Evolutionary conservation across 1,139 yeast species (phyloP).

Genomic region (Pichia sp.): DNA sequence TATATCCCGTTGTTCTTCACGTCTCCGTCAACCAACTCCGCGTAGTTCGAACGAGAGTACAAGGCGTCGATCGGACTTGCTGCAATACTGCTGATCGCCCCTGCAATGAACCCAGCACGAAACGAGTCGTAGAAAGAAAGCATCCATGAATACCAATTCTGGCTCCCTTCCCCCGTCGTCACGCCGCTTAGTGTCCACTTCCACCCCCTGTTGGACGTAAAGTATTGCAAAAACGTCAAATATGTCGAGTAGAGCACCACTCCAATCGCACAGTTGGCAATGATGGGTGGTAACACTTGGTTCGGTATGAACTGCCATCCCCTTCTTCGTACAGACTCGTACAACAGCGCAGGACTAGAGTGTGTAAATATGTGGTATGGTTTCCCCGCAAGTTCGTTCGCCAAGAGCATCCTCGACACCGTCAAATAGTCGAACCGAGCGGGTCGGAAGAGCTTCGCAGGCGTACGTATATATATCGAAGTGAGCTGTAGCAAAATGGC

Average conservation of each 20-base stretch:
- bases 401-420: conserved; percentile 49
- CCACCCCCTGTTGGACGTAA: conserved; percentile 26
- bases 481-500: conserved; percentile 79
- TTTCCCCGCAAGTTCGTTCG: conserved; percentile 45
- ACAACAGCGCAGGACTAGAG: conserved; percentile 68
- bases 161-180: conserved; percentile 11
- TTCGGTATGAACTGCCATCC: conserved; percentile 90
- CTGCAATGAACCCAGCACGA: conserved; percentile 81
- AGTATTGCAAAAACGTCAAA: conserved; percentile 45
- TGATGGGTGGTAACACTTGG: conserved; percentile 75
- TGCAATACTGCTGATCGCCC: conserved; percentile 79
- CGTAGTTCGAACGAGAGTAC: conserved; percentile 72
- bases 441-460: conserved; percentile 83
- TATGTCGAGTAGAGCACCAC: conserved; percentile 80
- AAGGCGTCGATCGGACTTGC: conserved; percentile 95
- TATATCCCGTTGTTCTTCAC: conserved; percentile 51
- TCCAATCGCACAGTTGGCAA: conserved; percentile 87
- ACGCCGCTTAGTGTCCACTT: conserved; percentile 21
- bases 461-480: conserved; percentile 71
- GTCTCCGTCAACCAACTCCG: conserved; percentile 69
- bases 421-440: conserved; percentile 83
- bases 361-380: conserved; percentile 73
- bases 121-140: conserved; percentile 41
- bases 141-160: conserved; percentile 18
- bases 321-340: conserved; percentile 64